Conservation (phyloP, 192 early-diverging fungal genomes). For the Backusella parvicylindrica region DNA sequence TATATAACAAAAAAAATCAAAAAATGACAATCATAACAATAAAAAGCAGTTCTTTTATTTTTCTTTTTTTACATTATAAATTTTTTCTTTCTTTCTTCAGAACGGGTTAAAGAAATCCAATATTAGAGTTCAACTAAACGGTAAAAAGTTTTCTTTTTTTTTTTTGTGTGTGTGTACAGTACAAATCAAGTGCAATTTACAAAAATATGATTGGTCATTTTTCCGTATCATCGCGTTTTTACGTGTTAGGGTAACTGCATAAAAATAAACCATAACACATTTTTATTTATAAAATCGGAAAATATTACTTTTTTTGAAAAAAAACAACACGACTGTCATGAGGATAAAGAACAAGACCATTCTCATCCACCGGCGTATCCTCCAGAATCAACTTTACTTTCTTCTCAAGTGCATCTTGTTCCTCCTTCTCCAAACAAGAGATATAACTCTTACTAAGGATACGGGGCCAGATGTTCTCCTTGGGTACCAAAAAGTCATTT, state of each 20-base stretch:
- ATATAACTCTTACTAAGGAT: slow-evolving; percentile 37
- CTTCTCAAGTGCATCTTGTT: slow-evolving; percentile 9
- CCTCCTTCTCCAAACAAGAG: slow-evolving; percentile 15
- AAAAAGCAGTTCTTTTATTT: background rate
- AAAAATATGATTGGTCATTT: background rate
- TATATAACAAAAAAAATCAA: background rate
- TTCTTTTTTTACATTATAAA: background rate
- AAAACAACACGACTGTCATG: slow-evolving; percentile 8
- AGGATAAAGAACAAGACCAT: slow-evolving; percentile 12
- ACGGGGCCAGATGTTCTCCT: slow-evolving; percentile 24
- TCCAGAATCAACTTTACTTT: slow-evolving; percentile 13
- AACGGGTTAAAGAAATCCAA: background rate
- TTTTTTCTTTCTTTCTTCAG: background rate
- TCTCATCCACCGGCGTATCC: background rate
- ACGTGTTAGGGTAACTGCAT: background rate
- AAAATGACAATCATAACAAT: background rate
- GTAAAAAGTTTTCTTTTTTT: background rate
- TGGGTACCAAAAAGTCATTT: background rate
- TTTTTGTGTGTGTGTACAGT: too few species aligned
- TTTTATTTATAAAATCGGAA: background rate
- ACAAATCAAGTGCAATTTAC: background rate
- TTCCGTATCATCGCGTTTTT: background rate
- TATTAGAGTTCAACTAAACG: background rate
- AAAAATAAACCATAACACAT: too few species aligned
- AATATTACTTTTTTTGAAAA: background rate